These are phyloP conservation scores for Endoconidiophora laricicola DNA, from an alignment of 2,329 filamentous ascomycete species.

Conservation along the genomic window DNA sequence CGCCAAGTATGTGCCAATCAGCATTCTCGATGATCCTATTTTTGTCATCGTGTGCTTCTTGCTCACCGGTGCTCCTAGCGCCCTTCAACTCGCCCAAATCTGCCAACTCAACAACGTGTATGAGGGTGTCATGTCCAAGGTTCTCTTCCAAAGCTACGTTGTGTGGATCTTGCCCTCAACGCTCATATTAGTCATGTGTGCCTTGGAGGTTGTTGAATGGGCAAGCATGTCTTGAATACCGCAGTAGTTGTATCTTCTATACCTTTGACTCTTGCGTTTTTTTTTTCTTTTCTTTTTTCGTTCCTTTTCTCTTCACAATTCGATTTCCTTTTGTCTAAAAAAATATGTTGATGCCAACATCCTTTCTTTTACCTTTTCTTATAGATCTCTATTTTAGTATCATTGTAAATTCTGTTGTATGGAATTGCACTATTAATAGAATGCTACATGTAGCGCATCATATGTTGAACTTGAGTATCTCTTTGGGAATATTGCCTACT, in stretches of 20 bases:
- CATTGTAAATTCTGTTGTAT: neutral
- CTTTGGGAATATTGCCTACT: no score
- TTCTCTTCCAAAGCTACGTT: conserved; percentile 78
- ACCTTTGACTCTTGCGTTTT: conserved; percentile 4
- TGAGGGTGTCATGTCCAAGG: conserved; percentile 80
- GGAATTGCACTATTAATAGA: no score
- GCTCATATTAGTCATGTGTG: conserved; percentile 74
- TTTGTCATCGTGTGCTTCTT: conserved; percentile 97
- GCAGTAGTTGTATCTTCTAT: conserved; percentile 4
- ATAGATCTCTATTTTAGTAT: neutral
- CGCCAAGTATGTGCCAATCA: conserved; percentile 81
- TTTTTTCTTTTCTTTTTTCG: neutral
- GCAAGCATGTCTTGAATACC: conserved; percentile 24
- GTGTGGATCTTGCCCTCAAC: conserved; percentile 95
- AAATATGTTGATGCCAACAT: neutral
- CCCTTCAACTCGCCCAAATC: conserved; percentile 89
- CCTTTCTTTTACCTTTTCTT: neutral
- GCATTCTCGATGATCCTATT: conserved; percentile 92
- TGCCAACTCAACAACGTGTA: conserved; percentile 97
- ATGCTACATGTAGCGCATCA: no score
- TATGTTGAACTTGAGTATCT: no score
- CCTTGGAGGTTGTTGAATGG: conserved; percentile 87
- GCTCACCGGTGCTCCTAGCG: conserved; percentile 82
- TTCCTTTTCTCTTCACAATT: neutral
- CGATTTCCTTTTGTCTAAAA: neutral